A percentile compares a stretch with the other conserved stretches of the same genome.
Evolutionary conservation across 352 stramenopile species (phyloP).

Genomic region (Albugo laibachii): DNA sequence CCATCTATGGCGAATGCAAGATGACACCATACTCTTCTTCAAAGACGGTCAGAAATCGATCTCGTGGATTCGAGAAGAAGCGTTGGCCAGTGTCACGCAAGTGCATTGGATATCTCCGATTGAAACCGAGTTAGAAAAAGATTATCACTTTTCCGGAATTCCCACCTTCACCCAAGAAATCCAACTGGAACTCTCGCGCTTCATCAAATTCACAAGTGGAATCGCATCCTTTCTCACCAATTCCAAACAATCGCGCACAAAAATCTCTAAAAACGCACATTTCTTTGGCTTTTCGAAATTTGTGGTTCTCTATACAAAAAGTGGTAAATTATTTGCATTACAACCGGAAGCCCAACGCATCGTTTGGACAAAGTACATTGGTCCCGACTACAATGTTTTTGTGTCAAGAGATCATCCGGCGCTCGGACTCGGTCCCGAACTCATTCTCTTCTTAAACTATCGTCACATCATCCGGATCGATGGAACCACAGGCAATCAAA

Average conservation of each 20-base stretch:
- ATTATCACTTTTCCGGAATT: conserved; percentile 32
- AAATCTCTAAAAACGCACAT: conserved; percentile 41
- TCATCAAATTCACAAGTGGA: conserved; percentile 21
- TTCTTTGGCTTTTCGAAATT: conserved; percentile 76
- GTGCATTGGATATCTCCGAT: conserved; percentile 62
- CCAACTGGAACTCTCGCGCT: conserved; percentile 25
- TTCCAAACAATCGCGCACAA: conserved; percentile 10
- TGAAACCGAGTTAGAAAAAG: conserved; percentile 59
- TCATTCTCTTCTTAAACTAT: conserved; percentile 42
- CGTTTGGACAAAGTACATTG: conserved; percentile 48
- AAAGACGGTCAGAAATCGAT: conserved; percentile 18
- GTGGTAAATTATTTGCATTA: conserved; percentile 62
- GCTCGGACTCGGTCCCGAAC: conserved; percentile 40
- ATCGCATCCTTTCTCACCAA: conserved; percentile 25
- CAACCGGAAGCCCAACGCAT: conserved; percentile 51
- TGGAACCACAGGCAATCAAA: conserved; percentile 29
- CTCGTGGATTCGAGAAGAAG: conserved; percentile 57
- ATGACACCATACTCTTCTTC: conserved; percentile 49
- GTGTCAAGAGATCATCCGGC: conserved; percentile 62
- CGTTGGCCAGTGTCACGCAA: conserved; percentile 50
- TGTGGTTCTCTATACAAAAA: conserved; percentile 48
- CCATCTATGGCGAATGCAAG: conserved; percentile 42
- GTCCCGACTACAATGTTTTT: conserved; percentile 43
- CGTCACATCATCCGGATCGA: conserved; percentile 49
- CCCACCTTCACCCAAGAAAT: conserved; percentile 56